Conservation (phyloP, 768 basidiomycete species). For the Cystobasidium tubakii region DNA sequence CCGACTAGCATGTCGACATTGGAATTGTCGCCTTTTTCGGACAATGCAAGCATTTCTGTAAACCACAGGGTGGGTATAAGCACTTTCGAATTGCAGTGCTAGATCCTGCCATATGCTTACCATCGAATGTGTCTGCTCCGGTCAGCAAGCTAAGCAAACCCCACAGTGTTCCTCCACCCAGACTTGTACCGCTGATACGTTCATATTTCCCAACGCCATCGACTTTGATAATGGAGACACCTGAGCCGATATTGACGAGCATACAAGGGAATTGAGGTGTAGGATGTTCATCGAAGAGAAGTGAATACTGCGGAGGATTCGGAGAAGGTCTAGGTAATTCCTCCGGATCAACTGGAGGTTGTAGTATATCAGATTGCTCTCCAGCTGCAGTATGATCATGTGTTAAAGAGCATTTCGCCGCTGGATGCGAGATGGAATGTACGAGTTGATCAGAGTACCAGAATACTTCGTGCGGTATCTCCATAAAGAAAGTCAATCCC, state of each 20-base stretch:
- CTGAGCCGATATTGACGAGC: conserved; percentile 95
- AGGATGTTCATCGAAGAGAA: conserved; percentile 77
- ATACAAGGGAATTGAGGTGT: conserved; percentile 87
- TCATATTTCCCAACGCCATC: conserved; percentile 93
- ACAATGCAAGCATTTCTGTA: conserved; percentile 89
- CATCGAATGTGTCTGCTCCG: conserved; percentile 91
- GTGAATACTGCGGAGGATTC: conserved; percentile 77
- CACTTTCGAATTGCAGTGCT: too few species aligned
- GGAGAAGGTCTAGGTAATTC: conserved; percentile 78
- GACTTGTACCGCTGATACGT: conserved; percentile 90
- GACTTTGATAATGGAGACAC: conserved; percentile 94
- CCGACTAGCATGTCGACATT: conserved; percentile 97
- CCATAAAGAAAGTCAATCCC: conserved; percentile 88
- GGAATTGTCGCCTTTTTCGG: conserved; percentile 88
- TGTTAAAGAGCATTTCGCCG: not conserved
- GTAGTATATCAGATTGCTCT: conserved; percentile 37
- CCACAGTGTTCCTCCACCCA: conserved; percentile 97
- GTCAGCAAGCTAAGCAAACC: conserved; percentile 88
- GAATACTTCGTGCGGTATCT: conserved; percentile 95
- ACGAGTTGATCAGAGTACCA: conserved; percentile 98
- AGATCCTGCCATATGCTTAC: conserved; percentile 54
- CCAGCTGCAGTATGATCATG: not conserved
- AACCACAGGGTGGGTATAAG: too few species aligned
- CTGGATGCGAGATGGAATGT: conserved; percentile 55
- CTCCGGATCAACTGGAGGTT: conserved; percentile 38